A percentile compares a stretch with the other conserved stretches of the same genome.
Evolutionary conservation across 2,329 filamentous ascomycete species (phyloP).

Genomic region (Exophiala mesophila): DNA sequence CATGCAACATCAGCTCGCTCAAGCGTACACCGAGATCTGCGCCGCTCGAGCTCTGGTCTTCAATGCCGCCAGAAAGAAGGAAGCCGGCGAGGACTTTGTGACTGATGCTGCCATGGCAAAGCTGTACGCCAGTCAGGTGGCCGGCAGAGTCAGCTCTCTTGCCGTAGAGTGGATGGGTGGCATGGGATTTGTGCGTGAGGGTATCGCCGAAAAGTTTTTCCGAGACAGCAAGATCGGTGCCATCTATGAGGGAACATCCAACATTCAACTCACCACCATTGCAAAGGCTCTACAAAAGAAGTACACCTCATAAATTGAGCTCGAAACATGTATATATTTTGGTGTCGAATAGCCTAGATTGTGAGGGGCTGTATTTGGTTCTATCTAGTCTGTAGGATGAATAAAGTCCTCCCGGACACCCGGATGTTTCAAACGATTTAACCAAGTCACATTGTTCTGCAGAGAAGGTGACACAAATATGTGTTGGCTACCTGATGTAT

Average conservation of each 20-base stretch:
- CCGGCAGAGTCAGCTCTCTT: conserved; percentile 74
- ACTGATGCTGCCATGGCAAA: conserved; percentile 97
- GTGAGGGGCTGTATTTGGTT: not conserved
- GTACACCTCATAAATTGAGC: conserved; percentile 56
- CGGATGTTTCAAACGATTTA: too few relatives aligned
- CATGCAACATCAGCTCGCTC: conserved; percentile 98
- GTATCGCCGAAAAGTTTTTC: conserved; percentile 96
- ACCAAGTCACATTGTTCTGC: too few relatives aligned
- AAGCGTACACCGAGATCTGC: conserved; percentile 88
- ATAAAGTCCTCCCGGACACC: too few relatives aligned
- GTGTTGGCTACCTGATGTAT: too few relatives aligned
- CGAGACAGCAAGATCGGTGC: conserved; percentile 97
- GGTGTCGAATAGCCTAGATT: not conserved
- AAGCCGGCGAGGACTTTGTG: conserved; percentile 92
- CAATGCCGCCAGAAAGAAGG: conserved; percentile 97
- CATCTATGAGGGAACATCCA: conserved; percentile 81
- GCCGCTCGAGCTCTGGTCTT: conserved; percentile 89
- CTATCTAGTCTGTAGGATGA: too few relatives aligned
- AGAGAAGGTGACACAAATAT: too few relatives aligned
- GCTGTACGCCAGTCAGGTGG: conserved; percentile 88
- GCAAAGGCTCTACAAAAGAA: conserved; percentile 65
- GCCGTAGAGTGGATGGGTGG: conserved; percentile 99
- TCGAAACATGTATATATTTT: not conserved
- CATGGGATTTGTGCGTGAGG: conserved; percentile 97
- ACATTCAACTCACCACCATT: conserved; percentile 67